Evolutionary conservation across 305 asterid genomes (phyloP), one percentile per base, ranked within the genome.

Genomic region (Fraxinus latifolia): DNA sequence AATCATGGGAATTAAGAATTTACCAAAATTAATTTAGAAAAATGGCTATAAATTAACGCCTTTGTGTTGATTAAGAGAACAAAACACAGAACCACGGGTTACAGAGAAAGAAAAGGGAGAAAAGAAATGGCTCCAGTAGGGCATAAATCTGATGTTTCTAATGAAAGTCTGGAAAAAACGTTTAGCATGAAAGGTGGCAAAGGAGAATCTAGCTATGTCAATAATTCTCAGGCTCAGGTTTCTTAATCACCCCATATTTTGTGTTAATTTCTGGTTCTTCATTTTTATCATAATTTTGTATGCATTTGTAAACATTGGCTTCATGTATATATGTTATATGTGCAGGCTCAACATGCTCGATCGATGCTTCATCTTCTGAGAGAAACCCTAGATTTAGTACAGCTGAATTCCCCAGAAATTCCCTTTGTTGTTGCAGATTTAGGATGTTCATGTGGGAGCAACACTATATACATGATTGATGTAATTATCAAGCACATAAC

Each of bases 141-240:
- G 7, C 91, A 91, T 55, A 89, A 93, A 81, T 88, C 91, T n/a
- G 94, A 89, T 5, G 91, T 90, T 81, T 81, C 97, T 2, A 90
- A 90, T 50, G 76, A 81, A 85, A 92, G 91, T 80, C 95, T 96
- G 15, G 99, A 96, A 71, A 90, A 79, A 27, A 42, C 90, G 89
- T 89, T 70, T 29, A 70, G 75, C 39, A 70, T 70, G 75, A 70
- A 70, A 82, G 99, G 99, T 15, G 99, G 99, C 86, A 89, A 87
- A 84, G 99, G 96, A 17, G 97, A 96, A 87, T 90, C 93, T 27
- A 96, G 99, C 89, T 96, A 96, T 83, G 92, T 83, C 75, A 93
- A 96, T 83, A 96, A 96, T 87, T 92, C 95, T 76, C 97, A 96
- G 84, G 97, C 99, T 77, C 99, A 96, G 99, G 99, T 92, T 21